Base-by-base conservation (phyloP, 78 protist species). In the Acrasis kona region DNA sequence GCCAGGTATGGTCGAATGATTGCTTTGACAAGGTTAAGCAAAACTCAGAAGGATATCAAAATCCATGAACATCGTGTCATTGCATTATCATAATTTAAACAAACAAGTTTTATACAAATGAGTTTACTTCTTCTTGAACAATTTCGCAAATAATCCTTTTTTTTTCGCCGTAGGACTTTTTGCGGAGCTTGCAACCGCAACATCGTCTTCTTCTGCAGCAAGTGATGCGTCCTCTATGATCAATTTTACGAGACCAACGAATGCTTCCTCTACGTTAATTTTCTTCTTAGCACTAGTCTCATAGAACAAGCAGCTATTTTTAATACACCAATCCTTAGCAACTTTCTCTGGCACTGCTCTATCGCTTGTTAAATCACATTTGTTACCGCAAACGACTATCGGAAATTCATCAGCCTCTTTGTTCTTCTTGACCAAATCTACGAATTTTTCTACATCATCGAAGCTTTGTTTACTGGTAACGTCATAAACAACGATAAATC, bases 231-330 rank as follows among this genome's bases (percentile, higher is more conserved):
- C 61, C 61, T n/a, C 19, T 50, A 50, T 50, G 61, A 50, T n/a
- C 19, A 50, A 50, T 41, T 78, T 80, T 29, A 96, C 95, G 30
- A 92, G 82, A 27, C 91, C 80, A 69, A 85, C 79, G 90, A 96
- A 96, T n/a, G 98, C 99, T 73, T 95, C 90, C 77, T 98, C 99
- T 39, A 98, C 97, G 84, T 96, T 96, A 90, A 85, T 86, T 65
- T 91, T 92, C 75, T 94, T 97, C 82, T 96, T 98, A 28, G 99
- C 99, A 9, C 92, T 81, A n/a, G 99, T 96, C 88, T 98, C 99
- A 72, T 86, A 95, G 92, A 79, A 91, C 19, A 95, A 94, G 32
- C 96, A 50, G 29, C 73, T 27, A 9, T 66, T 19, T 31, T 66
- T 65, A 74, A 83, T 85, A 78, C 97, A 90, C 98, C 98, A 97